phyloP scores from a whole-genome alignment of 1,284 basidiomycete genomes.

The Mycena sp. region DNA sequence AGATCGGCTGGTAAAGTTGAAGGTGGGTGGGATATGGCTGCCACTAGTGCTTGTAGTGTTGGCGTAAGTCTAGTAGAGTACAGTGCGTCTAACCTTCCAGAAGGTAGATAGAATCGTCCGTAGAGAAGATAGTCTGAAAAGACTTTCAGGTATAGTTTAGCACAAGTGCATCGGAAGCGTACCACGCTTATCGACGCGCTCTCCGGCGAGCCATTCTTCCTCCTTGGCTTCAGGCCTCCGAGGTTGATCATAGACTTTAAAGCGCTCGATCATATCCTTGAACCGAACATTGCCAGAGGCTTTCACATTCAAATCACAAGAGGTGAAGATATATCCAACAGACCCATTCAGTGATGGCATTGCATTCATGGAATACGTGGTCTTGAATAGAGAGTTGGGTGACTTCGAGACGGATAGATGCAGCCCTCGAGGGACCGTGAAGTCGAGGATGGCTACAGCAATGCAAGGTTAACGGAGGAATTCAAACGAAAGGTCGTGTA shows the following conservation, averaged over 20 bases:
- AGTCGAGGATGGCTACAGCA: conserved; percentile 83
- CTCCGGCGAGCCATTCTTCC: conserved; percentile 83
- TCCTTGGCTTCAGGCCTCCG: conserved; percentile 76
- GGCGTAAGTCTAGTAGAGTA: conserved; percentile 84
- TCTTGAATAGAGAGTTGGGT: conserved; percentile 90
- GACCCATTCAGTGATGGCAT: conserved; percentile 93
- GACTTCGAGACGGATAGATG: conserved; percentile 89
- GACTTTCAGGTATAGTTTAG: not conserved
- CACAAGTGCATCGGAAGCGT: conserved; percentile 38
- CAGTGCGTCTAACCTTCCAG: conserved; percentile 87
- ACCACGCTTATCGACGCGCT: conserved; percentile 83
- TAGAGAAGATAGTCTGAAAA: conserved; percentile 88
- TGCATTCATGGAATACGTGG: conserved; percentile 91
- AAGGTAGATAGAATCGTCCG: conserved; percentile 91
- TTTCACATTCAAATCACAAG: conserved; percentile 80
- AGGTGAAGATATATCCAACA: conserved; percentile 92
- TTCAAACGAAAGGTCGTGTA: conserved; percentile 20
- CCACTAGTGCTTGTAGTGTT: conserved; percentile 75
- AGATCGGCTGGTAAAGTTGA: conserved; percentile 55
- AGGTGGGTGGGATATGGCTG: conserved; percentile 80
- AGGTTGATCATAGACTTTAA: conserved; percentile 84
- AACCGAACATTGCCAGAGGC: conserved; percentile 81
- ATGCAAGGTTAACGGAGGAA: conserved; percentile 16
- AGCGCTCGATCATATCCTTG: conserved; percentile 89
- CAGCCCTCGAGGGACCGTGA: conserved; percentile 81